Conservation (phyloP, 129 eudicot species). For the Flaveria ramosissima region DNA sequence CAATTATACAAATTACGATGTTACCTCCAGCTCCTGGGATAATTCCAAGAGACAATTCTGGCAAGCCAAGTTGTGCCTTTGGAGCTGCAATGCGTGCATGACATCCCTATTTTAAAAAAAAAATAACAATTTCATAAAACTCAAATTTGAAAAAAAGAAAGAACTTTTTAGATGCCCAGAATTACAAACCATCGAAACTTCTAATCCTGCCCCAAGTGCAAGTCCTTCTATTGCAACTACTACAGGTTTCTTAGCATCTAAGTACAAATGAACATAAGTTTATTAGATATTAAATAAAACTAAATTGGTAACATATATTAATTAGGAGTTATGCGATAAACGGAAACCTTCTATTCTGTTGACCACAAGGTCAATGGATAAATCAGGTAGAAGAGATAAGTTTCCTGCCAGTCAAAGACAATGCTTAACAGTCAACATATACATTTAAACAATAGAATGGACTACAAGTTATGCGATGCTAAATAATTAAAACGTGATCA, state of each 20-base stretch:
- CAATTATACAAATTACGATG: slow-evolving; percentile 7
- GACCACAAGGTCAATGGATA: slow-evolving; percentile 63
- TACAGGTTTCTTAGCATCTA: slow-evolving; percentile 82
- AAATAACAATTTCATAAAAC: not conserved
- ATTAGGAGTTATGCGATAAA: slow-evolving; percentile 8
- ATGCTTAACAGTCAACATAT: slow-evolving; percentile 24
- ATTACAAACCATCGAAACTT: slow-evolving; percentile 78
- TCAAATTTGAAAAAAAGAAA: not conserved
- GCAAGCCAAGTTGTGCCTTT: slow-evolving; percentile 85
- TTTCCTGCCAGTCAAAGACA: slow-evolving; percentile 58
- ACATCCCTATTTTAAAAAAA: slow-evolving; percentile 57
- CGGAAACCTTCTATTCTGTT: slow-evolving; percentile 72
- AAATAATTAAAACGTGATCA: not conserved
- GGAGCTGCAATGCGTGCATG: slow-evolving; percentile 94
- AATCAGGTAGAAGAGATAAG: slow-evolving; percentile 64
- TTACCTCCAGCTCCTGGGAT: slow-evolving; percentile 96
- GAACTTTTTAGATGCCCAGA: not conserved
- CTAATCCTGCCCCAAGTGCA: slow-evolving; percentile 99
- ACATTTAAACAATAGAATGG: not conserved
- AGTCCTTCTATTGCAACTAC: slow-evolving; percentile 94
- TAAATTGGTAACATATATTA: not conserved
- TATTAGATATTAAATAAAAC: not conserved
- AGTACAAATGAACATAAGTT: slow-evolving; percentile 15
- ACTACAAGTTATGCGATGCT: not conserved
- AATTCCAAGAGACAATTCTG: slow-evolving; percentile 91